Conservation (phyloP, 2,329 filamentous ascomycete genomes). For the Pseudocercospora pini-densiflorae region DNA sequence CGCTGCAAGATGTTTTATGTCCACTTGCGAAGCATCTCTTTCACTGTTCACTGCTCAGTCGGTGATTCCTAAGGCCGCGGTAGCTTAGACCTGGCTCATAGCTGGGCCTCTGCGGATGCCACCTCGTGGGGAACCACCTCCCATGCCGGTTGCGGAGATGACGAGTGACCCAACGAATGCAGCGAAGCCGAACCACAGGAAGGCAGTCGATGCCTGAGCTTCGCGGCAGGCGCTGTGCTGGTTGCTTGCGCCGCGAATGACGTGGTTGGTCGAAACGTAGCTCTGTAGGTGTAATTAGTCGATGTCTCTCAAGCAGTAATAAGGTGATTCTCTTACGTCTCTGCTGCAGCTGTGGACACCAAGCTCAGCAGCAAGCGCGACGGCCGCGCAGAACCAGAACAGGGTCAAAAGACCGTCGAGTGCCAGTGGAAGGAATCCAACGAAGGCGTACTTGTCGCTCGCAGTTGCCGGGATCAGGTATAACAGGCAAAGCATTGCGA, state of each 20-base stretch:
- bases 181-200: conserved; percentile 78
- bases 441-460: conserved; percentile 56
- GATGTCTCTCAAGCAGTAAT: neutral
- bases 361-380: conserved; percentile 73
- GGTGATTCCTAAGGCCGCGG: neutral
- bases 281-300: conserved; percentile 25
- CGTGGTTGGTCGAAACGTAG: conserved; percentile 46
- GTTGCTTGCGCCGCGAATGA: conserved; percentile 55
- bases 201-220: conserved; percentile 74
- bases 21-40: neutral
- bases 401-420: conserved; percentile 65
- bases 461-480: conserved; percentile 64
- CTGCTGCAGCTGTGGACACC: conserved; percentile 70
- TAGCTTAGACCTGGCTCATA: conserved; percentile 62
- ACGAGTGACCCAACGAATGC: conserved; percentile 61
- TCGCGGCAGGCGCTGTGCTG: conserved; percentile 70
- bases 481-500: conserved; percentile 68
- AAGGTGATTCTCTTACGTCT: conserved; percentile 47
- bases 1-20: neutral
- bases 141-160: conserved; percentile 60
- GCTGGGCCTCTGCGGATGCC: conserved; percentile 53
- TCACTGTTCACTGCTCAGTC: neutral
- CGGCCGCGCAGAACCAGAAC: conserved; percentile 71
- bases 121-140: conserved; percentile 53
- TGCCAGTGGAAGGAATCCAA: conserved; percentile 57